Base-by-base conservation (phyloP, 225 moss, liverwort and hornwort species). In the Takakia lepidozioides region DNA sequence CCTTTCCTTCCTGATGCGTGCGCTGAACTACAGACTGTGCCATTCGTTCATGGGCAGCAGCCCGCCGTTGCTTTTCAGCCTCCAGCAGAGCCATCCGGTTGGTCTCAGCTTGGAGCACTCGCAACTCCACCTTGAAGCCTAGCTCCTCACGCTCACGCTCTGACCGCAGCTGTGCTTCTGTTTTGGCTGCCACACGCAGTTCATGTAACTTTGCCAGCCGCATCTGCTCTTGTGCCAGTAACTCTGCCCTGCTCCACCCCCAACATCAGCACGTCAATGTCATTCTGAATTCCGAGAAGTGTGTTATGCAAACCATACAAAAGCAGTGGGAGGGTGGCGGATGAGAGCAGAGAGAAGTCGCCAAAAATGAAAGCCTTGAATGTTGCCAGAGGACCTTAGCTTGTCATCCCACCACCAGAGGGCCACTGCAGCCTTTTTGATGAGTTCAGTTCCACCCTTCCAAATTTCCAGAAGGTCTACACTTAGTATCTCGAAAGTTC, bases 71-170 rank as follows among this genome's bases (percentile, higher is more conserved):
- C 26, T 73, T 98, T 52, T 91, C 98, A 16, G 87, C 67, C 62
- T 91, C 91, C 29, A 98, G 66, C 15, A 98, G 85, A 46, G 91
- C 98, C 25, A 98, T 49, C 11, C 98, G 75, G 44, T 98, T 98
- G 25, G 80, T 72, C 67, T 98, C 98, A 30, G 98, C 98, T 69
- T 98, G 98, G 38, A 90, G 98, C 27, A 98, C 98, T 25, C 98
- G 91, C 19, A 59, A 83, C 62, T 87, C 98, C 56, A 98, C 90
- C 61, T 87, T 91, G 49, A 69, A 75, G 20, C 90, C 98, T 38
- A 98, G 60, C 71, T 91, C 87, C 63, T 98, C 98, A 10, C 98
- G 84, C 78, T 91, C 98, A 40, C 91, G 75, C 61, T 98, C 98
- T 61, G 91, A 80, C 15, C 98, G 87, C 44, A 98, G 83, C 62